phyloP scores from a whole-genome alignment of 2,329 filamentous ascomycete genomes.

The Aureobasidium sp. region DNA sequence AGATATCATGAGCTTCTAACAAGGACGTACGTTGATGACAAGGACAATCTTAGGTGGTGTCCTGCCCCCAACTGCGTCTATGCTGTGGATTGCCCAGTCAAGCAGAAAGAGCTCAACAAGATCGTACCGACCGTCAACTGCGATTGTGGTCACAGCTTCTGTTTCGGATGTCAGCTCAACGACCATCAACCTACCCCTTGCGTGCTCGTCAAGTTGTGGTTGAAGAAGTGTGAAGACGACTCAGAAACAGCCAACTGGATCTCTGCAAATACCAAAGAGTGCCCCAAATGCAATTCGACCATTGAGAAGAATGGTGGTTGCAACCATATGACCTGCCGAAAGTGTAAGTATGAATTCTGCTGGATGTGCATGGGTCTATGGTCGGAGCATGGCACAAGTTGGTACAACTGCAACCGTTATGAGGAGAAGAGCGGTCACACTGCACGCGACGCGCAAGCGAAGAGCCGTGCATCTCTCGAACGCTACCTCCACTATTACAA shows the following conservation, averaged over 20 bases:
- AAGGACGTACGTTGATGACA: slow-evolving; percentile 94
- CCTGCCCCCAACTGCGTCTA: slow-evolving; percentile 96
- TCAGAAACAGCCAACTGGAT: slow-evolving; percentile 99
- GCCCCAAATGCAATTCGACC: slow-evolving; percentile 88
- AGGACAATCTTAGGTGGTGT: slow-evolving; percentile 93
- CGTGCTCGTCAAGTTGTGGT: slow-evolving; percentile 83
- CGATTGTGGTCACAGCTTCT: slow-evolving; percentile 78
- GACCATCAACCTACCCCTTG: slow-evolving; percentile 95
- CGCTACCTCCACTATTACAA: slow-evolving; percentile 99
- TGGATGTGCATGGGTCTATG: slow-evolving; percentile 99
- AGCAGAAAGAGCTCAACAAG: slow-evolving; percentile 75
- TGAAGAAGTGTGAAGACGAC: slow-evolving; percentile 98
- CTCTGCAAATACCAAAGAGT: slow-evolving; percentile 97
- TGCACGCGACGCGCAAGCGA: slow-evolving; percentile 85
- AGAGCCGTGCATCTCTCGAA: slow-evolving; percentile 81
- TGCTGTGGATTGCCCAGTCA: slow-evolving; percentile 80
- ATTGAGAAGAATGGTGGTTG: slow-evolving; percentile 99
- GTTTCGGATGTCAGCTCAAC: slow-evolving; percentile 82
- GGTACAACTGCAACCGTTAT: slow-evolving; percentile 98
- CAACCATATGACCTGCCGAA: slow-evolving; percentile 96
- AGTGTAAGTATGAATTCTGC: slow-evolving; percentile 95
- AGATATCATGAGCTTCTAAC: slow-evolving; percentile 83
- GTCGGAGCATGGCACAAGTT: slow-evolving; percentile 97
- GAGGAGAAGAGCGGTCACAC: slow-evolving; percentile 93
- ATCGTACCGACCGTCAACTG: slow-evolving; percentile 89